A percentile compares a stretch with the other conserved stretches of the same genome.
phyloP scores from a whole-genome alignment of 176 grass and related monocot genomes.

The Alopecurus myosuroides region DNA sequence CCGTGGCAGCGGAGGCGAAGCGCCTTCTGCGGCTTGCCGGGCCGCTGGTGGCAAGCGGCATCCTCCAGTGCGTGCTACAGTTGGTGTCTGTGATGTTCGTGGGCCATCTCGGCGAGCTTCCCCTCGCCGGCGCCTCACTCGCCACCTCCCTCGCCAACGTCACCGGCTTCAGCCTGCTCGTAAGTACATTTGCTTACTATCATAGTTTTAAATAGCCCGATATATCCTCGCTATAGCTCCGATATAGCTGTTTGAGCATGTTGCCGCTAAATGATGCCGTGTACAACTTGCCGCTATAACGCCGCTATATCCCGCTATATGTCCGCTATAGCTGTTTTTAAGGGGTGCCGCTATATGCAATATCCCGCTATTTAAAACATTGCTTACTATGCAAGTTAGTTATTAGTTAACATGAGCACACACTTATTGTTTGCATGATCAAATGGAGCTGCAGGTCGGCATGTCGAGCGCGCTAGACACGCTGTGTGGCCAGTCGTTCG shows the following conservation, averaged over 20 bases:
- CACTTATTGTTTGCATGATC: not conserved
- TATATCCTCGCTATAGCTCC: too few species aligned
- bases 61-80: conserved; percentile 21
- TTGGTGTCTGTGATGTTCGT: conserved; percentile 39
- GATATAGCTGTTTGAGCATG: too few species aligned
- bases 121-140: conserved; percentile 39
- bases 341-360: too few species aligned
- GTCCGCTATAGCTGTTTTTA: too few species aligned
- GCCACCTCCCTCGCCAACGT: conserved; percentile 42
- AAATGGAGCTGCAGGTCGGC: not conserved
- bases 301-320: too few species aligned
- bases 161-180: conserved; percentile 42
- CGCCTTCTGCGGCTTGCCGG: conserved; percentile 10
- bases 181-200: not conserved
- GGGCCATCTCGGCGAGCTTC: conserved; percentile 39
- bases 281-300: too few species aligned
- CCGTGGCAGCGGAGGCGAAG: not conserved
- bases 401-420: not conserved
- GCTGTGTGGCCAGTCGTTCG: conserved; percentile 59
- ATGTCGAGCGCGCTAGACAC: conserved; percentile 30
- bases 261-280: too few species aligned
- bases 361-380: too few species aligned
- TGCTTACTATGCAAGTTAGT: not conserved
- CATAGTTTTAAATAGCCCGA: too few species aligned
- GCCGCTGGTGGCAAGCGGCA: conserved; percentile 21